Percentiles rank a stretch among this genome's conserved stretches.
phyloP scores from a whole-genome alignment of 495 filamentous ascomycete species.

The Pyrenopolyporus hunteri region DNA sequence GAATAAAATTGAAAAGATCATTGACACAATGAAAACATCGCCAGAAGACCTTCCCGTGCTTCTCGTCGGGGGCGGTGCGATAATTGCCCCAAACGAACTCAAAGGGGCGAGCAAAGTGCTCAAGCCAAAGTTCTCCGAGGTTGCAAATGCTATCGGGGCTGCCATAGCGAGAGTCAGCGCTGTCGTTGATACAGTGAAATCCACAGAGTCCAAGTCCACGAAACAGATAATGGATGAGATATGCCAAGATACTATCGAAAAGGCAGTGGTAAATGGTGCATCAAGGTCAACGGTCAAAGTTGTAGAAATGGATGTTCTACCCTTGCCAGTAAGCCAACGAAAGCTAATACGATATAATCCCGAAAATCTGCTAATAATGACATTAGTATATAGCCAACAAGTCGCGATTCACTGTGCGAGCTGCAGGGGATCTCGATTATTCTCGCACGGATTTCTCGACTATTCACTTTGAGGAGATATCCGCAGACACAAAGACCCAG shows the following conservation, averaged over 20 bases:
- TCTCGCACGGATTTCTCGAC: conserved; percentile 39
- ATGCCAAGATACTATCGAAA: conserved; percentile 40
- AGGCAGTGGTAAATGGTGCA: conserved; percentile 53
- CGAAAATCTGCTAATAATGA: background rate
- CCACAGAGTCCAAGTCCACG: conserved; percentile 38
- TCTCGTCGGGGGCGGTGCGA: conserved; percentile 55
- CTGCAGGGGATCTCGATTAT: conserved; percentile 58
- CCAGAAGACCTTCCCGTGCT: conserved; percentile 54
- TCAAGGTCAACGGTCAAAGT: conserved; percentile 45
- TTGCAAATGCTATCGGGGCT: conserved; percentile 64
- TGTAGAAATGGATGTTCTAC: conserved; percentile 53
- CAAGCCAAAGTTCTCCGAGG: conserved; percentile 49
- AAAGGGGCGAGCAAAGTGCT: conserved; percentile 47
- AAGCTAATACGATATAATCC: background rate
- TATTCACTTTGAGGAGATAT: conserved; percentile 11
- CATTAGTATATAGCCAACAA: conserved; percentile 57
- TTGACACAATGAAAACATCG: conserved; percentile 59
- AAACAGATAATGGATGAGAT: conserved; percentile 43
- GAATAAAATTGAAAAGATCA: conserved; percentile 52
- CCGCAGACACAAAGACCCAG: conserved; percentile 21
- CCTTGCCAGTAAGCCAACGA: conserved; percentile 36
- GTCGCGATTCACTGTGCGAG: conserved; percentile 56
- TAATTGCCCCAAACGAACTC: conserved; percentile 45
- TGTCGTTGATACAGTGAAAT: conserved; percentile 46
- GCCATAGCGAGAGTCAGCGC: conserved; percentile 47